Conservation (phyloP, 805 yeast genomes). For the Lipomyces orientalis region DNA sequence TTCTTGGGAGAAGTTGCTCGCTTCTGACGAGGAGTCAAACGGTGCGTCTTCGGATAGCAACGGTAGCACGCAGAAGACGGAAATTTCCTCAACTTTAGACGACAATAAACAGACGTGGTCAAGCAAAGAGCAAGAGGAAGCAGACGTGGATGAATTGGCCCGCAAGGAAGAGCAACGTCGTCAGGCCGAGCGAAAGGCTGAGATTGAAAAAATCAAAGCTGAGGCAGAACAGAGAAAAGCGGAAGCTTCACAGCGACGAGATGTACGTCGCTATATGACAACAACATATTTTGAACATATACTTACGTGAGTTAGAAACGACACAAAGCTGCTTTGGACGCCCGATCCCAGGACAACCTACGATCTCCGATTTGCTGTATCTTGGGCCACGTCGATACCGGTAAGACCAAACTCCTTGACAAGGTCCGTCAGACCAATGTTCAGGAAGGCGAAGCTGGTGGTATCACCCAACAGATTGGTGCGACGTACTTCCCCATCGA, state of each 20-base stretch:
- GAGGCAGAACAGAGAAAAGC: conserved; percentile 46
- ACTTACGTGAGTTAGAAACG: conserved; percentile 38
- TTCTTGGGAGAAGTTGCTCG: conserved; percentile 39
- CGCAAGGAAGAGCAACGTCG: conserved; percentile 41
- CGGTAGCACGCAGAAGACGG: conserved; percentile 40
- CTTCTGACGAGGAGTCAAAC: conserved; percentile 41
- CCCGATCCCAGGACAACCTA: conserved; percentile 58
- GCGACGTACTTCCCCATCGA: conserved; percentile 99
- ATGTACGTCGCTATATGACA: conserved; percentile 7
- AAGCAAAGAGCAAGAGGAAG: conserved; percentile 43
- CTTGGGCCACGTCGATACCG: conserved; percentile 99
- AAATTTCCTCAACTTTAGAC: conserved; percentile 44
- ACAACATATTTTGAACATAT: neutral
- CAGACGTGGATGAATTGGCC: conserved; percentile 44
- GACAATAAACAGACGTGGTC: conserved; percentile 39
- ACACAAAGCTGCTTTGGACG: conserved; percentile 46
- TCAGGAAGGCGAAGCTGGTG: conserved; percentile 99
- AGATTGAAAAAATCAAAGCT: conserved; percentile 33
- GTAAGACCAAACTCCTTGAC: conserved; percentile 96
- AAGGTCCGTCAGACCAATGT: conserved; percentile 98
- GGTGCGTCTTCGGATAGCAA: conserved; percentile 39
- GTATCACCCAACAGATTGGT: conserved; percentile 99
- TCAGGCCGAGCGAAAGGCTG: conserved; percentile 25
- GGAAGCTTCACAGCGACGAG: conserved; percentile 49
- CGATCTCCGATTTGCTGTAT: conserved; percentile 99